phyloP scores from a whole-genome alignment of 2,329 filamentous ascomycete species.

The Pyrenophora seminiperda region DNA sequence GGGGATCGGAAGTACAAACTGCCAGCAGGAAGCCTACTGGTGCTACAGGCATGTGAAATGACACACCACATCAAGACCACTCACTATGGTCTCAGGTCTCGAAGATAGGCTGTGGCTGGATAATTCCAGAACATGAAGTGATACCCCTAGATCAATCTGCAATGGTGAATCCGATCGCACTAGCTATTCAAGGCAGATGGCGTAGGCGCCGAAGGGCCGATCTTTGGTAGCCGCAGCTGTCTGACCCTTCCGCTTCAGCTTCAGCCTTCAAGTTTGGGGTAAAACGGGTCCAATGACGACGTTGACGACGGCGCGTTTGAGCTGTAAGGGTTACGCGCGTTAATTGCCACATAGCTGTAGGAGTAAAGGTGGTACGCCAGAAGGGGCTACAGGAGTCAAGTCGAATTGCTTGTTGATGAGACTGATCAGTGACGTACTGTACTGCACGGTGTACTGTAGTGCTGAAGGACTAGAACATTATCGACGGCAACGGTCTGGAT shows the following conservation, averaged over 20 bases:
- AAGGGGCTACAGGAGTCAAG: too few relatives aligned
- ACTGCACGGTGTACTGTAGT: too few relatives aligned
- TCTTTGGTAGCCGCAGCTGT: background rate
- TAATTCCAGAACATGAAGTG: background rate
- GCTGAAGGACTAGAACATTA: too few relatives aligned
- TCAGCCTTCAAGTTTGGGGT: background rate
- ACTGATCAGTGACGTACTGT: too few relatives aligned
- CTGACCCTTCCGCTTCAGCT: background rate
- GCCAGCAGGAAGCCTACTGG: constrained; percentile 4
- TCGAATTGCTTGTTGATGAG: too few relatives aligned
- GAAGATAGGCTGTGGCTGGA: constrained; percentile 1
- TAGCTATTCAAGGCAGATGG: constrained; percentile 15
- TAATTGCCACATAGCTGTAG: background rate
- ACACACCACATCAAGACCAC: constrained; percentile 10
- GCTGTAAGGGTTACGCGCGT: background rate
- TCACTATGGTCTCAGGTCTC: background rate
- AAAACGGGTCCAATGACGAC: constrained; percentile 4
- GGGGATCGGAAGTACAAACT: background rate
- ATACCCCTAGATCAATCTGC: background rate
- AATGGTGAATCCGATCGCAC: constrained; percentile 18
- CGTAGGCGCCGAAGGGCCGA: background rate
- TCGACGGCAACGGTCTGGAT: too few relatives aligned
- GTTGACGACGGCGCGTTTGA: constrained; percentile 7
- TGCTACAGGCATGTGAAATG: constrained; percentile 3
- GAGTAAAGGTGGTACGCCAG: too few relatives aligned